A percentile compares a stretch with the other conserved stretches of the same genome.
phyloP scores from a whole-genome alignment of 345 rosid genomes.

The Hypericum perforatum region DNA sequence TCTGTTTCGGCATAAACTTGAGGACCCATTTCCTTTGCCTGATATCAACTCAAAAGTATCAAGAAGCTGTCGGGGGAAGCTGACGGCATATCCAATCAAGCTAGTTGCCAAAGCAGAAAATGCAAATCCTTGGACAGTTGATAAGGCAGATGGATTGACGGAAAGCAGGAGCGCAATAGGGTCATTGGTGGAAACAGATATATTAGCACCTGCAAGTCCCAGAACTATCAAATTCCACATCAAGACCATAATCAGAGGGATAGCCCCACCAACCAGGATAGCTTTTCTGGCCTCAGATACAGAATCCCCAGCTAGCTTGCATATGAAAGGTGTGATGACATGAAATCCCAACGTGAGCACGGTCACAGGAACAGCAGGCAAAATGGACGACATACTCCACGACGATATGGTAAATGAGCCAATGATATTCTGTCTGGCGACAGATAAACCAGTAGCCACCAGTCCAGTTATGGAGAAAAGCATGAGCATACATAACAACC shows the following conservation, averaged over 20 bases:
- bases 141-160: slow-evolving; percentile 72
- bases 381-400: slow-evolving; percentile 49
- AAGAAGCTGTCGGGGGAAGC: slow-evolving; percentile 75
- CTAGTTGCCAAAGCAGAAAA: slow-evolving; percentile 85
- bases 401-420: slow-evolving; percentile 50
- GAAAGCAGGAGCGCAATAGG: slow-evolving; percentile 76
- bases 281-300: slow-evolving; percentile 64
- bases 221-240: slow-evolving; percentile 87
- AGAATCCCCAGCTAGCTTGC: slow-evolving; percentile 63
- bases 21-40: slow-evolving; percentile 14
- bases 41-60: slow-evolving; percentile 57
- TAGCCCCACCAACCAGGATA: slow-evolving; percentile 54
- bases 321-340: slow-evolving; percentile 83
- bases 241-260: slow-evolving; percentile 71
- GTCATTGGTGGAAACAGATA: slow-evolving; percentile 30
- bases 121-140: slow-evolving; percentile 85
- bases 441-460: slow-evolving; percentile 58
- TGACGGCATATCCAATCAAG: slow-evolving; percentile 71
- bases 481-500: slow-evolving; percentile 63
- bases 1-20: slow-evolving; percentile 19
- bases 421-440: slow-evolving; percentile 57
- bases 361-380: slow-evolving; percentile 75
- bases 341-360: slow-evolving; percentile 87
- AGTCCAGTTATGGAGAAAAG: slow-evolving; percentile 61
- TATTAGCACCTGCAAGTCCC: slow-evolving; percentile 57